A percentile compares a stretch with the other conserved stretches of the same genome.
Conservation (phyloP, 208 protist species). For the Novymonas esmeraldas region DNA sequence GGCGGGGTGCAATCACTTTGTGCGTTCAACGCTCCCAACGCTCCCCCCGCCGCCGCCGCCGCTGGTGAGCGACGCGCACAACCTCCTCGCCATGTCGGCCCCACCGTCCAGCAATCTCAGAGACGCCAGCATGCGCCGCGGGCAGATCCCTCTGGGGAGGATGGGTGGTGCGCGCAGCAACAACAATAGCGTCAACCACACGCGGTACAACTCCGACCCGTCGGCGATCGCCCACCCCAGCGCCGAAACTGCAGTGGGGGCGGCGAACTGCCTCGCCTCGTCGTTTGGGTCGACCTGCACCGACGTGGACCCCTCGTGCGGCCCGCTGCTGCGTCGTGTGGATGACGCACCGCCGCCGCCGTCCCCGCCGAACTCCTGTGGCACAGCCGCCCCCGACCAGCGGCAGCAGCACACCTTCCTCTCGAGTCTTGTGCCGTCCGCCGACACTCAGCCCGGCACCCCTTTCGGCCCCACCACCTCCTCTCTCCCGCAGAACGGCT, state of each 20-base stretch:
- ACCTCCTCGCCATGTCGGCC: no score
- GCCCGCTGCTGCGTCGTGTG: background rate
- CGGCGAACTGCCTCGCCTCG: background rate
- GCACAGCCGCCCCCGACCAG: no score
- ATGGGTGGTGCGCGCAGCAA: background rate
- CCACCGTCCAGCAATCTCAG: no score
- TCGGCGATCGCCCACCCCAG: background rate
- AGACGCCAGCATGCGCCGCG: background rate
- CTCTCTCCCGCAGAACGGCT: background rate
- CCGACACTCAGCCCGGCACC: background rate
- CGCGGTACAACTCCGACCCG: background rate
- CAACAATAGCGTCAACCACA: background rate
- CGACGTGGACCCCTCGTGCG: background rate
- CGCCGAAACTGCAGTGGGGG: background rate
- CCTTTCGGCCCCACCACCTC: background rate
- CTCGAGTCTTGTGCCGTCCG: background rate
- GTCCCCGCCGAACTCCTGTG: background rate
- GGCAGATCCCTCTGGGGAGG: background rate
- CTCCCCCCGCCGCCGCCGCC: background rate
- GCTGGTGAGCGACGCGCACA: no score
- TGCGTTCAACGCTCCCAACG: background rate
- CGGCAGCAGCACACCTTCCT: no score
- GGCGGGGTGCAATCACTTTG: background rate
- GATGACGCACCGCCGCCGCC: background rate
- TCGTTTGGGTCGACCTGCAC: conserved; percentile 4